phyloP scores from a whole-genome alignment of 345 rosid genomes.

The Balakata baccata region DNA sequence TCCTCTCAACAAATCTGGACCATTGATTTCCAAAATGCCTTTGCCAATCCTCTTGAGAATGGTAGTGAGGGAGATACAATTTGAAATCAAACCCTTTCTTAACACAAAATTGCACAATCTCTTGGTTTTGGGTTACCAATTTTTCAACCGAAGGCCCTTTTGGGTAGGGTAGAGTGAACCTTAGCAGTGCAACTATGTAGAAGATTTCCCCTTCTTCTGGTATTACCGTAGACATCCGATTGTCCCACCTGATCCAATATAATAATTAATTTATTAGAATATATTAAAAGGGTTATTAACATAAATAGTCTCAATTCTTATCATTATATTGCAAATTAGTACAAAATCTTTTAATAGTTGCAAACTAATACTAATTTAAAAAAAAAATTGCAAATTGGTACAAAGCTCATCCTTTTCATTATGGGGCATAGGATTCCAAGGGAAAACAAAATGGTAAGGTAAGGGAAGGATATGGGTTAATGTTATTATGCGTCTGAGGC shows the following conservation, averaged over 20 bases:
- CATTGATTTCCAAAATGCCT: slow-evolving; percentile 78
- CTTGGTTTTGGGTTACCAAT: slow-evolving; percentile 59
- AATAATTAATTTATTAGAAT: background rate
- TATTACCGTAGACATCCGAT: slow-evolving; percentile 54
- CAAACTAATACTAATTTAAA: too few species aligned
- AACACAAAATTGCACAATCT: slow-evolving; percentile 55
- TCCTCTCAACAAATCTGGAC: slow-evolving; percentile 63
- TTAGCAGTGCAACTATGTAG: slow-evolving; percentile 81
- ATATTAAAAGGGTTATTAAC: too few species aligned
- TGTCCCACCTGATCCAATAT: slow-evolving; percentile 57
- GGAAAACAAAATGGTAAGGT: background rate
- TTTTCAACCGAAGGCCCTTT: slow-evolving; percentile 39
- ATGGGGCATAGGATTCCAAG: slow-evolving; percentile 11
- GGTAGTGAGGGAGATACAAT: slow-evolving; percentile 80
- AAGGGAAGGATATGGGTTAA: slow-evolving; percentile 1
- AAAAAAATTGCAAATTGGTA: too few species aligned
- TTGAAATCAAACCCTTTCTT: slow-evolving; percentile 64
- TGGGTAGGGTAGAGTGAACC: slow-evolving; percentile 45
- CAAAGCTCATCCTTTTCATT: background rate
- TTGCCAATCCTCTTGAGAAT: slow-evolving; percentile 69
- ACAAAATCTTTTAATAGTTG: too few species aligned
- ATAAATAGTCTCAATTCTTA: too few species aligned
- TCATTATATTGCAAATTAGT: too few species aligned
- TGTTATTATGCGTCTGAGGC: background rate
- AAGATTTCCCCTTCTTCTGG: slow-evolving; percentile 73